These are phyloP conservation scores for Bocquillonia castaneifolia DNA, from an alignment of 441 rosid species.

Conservation along the genomic window DNA sequence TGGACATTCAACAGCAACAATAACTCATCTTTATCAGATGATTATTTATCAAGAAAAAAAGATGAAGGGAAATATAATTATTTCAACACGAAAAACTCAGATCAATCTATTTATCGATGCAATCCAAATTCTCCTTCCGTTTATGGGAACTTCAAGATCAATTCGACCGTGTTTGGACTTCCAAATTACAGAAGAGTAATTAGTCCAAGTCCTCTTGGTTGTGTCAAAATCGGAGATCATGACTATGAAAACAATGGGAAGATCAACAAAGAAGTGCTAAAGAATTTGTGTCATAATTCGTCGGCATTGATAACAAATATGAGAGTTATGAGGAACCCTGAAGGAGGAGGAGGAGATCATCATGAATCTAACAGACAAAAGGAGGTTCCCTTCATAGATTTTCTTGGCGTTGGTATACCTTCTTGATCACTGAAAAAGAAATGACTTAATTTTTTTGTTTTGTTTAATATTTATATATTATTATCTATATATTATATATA, in stretches of 20 bases:
- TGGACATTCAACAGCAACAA: slow-evolving; percentile 30
- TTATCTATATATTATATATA: slow-evolving; percentile 6
- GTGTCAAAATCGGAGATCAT: slow-evolving; percentile 24
- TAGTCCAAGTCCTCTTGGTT: slow-evolving; percentile 39
- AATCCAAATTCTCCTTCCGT: slow-evolving; percentile 25
- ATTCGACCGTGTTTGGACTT: slow-evolving; percentile 18
- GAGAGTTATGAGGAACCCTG: slow-evolving; percentile 25
- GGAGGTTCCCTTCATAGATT: slow-evolving; percentile 49
- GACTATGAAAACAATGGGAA: slow-evolving; percentile 22
- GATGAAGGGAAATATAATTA: slow-evolving; percentile 20
- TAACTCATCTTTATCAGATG: slow-evolving; percentile 25
- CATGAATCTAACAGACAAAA: slow-evolving; percentile 34
- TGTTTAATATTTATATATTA: slow-evolving; percentile 1
- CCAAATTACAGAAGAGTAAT: slow-evolving; percentile 32
- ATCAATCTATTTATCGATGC: slow-evolving; percentile 30
- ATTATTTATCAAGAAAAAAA: slow-evolving; percentile 24
- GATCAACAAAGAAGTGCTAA: slow-evolving; percentile 23
- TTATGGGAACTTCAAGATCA: slow-evolving; percentile 20
- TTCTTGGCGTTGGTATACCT: slow-evolving; percentile 66
- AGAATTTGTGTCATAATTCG: slow-evolving; percentile 18
- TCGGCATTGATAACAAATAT: slow-evolving; percentile 12
- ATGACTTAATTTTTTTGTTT: slow-evolving; percentile 6
- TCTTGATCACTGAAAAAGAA: slow-evolving; percentile 31
- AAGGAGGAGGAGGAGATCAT: slow-evolving; percentile 33
- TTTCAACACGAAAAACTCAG: slow-evolving; percentile 21